Evolutionary conservation across 2,329 filamentous ascomycete species (phyloP), one percentile per base, ranked within the genome.

Genomic region (Chrysoporthe austroafricana): DNA sequence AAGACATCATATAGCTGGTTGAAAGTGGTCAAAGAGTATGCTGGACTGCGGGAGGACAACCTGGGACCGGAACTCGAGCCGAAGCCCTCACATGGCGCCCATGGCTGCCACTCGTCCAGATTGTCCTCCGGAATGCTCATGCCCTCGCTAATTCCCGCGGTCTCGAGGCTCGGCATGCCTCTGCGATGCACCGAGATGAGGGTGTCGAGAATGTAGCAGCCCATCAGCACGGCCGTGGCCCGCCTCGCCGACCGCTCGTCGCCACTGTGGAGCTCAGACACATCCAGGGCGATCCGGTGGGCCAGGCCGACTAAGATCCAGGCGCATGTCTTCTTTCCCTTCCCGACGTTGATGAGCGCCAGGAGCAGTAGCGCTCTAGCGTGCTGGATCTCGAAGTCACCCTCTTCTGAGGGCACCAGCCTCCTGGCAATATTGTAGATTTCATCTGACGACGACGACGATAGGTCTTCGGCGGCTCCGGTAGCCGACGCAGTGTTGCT

Each of bases 51-150:
- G 18, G 61, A 62, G 26, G 71, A 73, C 69, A 72, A 73, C 0
- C 69, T 64, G 21, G 74, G 72, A 2, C 71, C 70, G 4, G 68
- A 11, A 32, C 62, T 66, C 32, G 69, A 68, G 4, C 79, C 78
- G 61, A 82, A 81, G 3, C 76, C 79, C 4, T 75, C 72, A 68
- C 82, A 81, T 36, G 88, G 85, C 21, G 83, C 82, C 91, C 91
- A 93, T 1, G 89, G 87, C 71, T 91, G 88, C 90, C 90, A 93
- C 78, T 93, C 90, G 73, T 93, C 91, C 26, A 90, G 78, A 1
- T 89, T 89, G 72, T 91, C 88, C 75, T 91, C 89, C 36, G 86
- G 82, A 2, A 91, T 79, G 2, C 78, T 76, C 42, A 83, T 68
- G 62, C 76, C 74, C 48, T 77, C 76, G n/a, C 80, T 76, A 36